Base-by-base conservation (phyloP, 768 basidiomycete species). In the Coprinopsis strossmayeri region DNA sequence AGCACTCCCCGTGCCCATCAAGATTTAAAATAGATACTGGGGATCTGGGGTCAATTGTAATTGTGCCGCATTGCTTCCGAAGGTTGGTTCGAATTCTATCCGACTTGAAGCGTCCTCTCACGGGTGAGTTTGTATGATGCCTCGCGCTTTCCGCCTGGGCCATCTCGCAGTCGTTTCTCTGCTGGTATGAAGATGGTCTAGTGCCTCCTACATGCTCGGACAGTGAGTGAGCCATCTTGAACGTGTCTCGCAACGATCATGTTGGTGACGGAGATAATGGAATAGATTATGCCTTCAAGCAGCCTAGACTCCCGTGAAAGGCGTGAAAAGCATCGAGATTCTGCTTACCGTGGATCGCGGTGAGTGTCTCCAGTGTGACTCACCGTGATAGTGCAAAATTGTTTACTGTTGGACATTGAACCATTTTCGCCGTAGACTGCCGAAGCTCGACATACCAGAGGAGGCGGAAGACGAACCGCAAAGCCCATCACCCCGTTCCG, bases 401-500 rank as follows among this genome's bases (percentile, higher is more conserved):
- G n/a, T n/a, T n/a, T n/a, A n/a, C n/a, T n/a, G n/a, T n/a, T n/a
- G n/a, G n/a, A n/a, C n/a, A n/a, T n/a, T n/a, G n/a, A n/a, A n/a
- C n/a, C n/a, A n/a, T n/a, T n/a, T n/a, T n/a, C n/a, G n/a, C n/a
- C n/a, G n/a, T n/a, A 50, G 42, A 34, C 44, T 41, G 28, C 5
- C 45, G 9, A 30, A 17, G 23, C n/a, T 49, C n/a, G 20, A 49
- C 4, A 35, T 28, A 13, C 40, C 35, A 37, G 43, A 32, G 18
- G 40, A 56, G 23, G 40, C 39, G 26, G 18, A 18, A n/a, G 28
- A 26, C 24, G 48, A 28, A 27, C 51, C 4, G 15, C 46, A 52
- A 34, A 47, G 50, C 1, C 17, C 35, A 27, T 61, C 60, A 5
- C 58, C 58, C 23, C 56, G 60, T 9, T 49, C 60, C 3, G 60